Evolutionary conservation across 2,329 filamentous ascomycete species (phyloP).

Genomic region (Fonsecaea multimorphosa): DNA sequence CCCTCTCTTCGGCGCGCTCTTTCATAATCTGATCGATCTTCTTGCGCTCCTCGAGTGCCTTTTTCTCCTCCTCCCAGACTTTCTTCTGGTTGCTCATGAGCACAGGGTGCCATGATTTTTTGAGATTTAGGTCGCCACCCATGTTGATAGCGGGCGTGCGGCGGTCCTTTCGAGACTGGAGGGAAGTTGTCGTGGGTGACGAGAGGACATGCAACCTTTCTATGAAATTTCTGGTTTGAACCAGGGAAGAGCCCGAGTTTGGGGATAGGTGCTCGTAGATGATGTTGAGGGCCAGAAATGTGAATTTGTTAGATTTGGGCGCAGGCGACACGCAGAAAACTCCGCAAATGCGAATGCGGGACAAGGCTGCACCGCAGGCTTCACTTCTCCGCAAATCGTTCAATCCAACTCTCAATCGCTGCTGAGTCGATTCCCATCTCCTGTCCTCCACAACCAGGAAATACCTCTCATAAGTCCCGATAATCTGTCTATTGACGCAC

Average conservation of each 20-base stretch:
- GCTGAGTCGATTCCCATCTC: background rate
- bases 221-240: too few relatives aligned
- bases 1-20: constrained; percentile 91
- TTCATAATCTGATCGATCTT: constrained; percentile 88
- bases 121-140: constrained; percentile 86
- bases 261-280: background rate
- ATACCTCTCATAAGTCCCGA: background rate
- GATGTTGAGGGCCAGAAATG: background rate
- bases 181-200: background rate
- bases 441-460: background rate
- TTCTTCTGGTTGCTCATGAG: constrained; percentile 87
- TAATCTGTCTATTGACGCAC: background rate
- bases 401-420: background rate
- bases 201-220: background rate
- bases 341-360: constrained; percentile 19
- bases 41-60: constrained; percentile 92
- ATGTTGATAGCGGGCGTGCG: constrained; percentile 60
- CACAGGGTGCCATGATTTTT: constrained; percentile 84
- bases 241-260: background rate
- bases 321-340: constrained; percentile 6
- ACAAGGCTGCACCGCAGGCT: constrained; percentile 8
- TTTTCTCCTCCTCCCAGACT: constrained; percentile 91
- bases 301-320: background rate
- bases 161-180: background rate
- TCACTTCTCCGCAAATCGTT: constrained; percentile 4